A percentile compares a stretch with the other conserved stretches of the same genome.
Evolutionary conservation across 2,329 filamentous ascomycete genomes (phyloP).

Genomic region (Ophiocordyceps camponoti-floridani): DNA sequence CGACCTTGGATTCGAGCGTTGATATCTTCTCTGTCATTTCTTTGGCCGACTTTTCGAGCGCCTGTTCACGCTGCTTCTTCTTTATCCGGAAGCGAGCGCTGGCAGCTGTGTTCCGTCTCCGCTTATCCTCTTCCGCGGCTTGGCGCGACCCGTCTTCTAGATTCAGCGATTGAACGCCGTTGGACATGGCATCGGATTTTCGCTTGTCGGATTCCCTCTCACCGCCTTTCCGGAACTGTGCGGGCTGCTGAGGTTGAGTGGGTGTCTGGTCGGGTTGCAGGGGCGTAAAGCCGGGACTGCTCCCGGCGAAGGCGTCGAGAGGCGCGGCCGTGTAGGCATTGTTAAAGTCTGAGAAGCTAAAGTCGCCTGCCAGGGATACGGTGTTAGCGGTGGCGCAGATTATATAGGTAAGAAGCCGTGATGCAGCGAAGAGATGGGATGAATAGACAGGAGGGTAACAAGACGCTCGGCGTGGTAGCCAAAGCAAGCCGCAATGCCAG

Average conservation of each 20-base stretch:
- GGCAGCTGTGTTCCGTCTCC: constrained; percentile 73
- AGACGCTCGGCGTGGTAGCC: neutral
- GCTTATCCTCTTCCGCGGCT: constrained; percentile 78
- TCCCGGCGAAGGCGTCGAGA: constrained; percentile 21
- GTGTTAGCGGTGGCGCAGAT: neutral
- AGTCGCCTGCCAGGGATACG: constrained; percentile 34
- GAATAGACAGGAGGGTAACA: too few species aligned
- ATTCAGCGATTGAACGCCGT: constrained; percentile 26
- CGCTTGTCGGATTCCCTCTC: constrained; percentile 23
- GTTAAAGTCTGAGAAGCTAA: constrained; percentile 36
- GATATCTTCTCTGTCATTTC: constrained; percentile 69
- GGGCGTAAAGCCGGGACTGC: constrained; percentile 24
- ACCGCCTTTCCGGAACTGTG: constrained; percentile 13
- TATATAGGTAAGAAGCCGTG: neutral
- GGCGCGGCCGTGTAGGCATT: constrained; percentile 31
- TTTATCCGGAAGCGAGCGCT: constrained; percentile 81
- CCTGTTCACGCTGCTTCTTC: constrained; percentile 89
- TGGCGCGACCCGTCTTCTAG: constrained; percentile 55
- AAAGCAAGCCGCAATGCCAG: neutral
- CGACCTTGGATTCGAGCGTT: constrained; percentile 52
- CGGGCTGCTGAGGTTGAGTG: constrained; percentile 19
- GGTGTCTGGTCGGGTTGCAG: constrained; percentile 33
- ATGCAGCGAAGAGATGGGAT: too few species aligned
- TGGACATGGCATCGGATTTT: constrained; percentile 22
- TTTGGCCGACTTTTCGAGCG: constrained; percentile 63